A percentile compares a stretch with the other conserved stretches of the same genome.
Conservation (phyloP, 2,329 filamentous ascomycete species). For the Alternaria longipes region DNA sequence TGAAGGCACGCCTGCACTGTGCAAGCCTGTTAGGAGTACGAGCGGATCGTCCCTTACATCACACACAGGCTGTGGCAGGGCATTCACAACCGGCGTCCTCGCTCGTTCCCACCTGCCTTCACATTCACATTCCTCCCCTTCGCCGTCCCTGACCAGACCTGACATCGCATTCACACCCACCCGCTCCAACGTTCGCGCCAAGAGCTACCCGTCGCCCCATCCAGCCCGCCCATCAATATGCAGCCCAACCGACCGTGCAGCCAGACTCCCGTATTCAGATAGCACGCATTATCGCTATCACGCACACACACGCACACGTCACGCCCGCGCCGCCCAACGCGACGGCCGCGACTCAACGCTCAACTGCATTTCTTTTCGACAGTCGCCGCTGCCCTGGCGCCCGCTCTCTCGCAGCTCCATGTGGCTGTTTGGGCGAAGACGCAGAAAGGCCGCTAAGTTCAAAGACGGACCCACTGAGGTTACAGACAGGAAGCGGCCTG, state of each 20-base stretch:
- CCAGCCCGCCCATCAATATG: slow-evolving; percentile 21
- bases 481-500: slow-evolving; percentile 58
- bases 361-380: not conserved
- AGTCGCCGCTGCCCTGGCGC: slow-evolving; percentile 15
- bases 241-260: slow-evolving; percentile 29
- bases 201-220: slow-evolving; percentile 16
- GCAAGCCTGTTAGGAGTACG: slow-evolving; percentile 10
- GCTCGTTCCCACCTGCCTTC: slow-evolving; percentile 6
- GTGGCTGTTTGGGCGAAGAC: slow-evolving; percentile 85
- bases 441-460: slow-evolving; percentile 69
- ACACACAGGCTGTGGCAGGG: slow-evolving; percentile 9
- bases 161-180: not conserved
- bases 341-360: slow-evolving; percentile 17
- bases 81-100: slow-evolving; percentile 18
- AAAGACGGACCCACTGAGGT: slow-evolving; percentile 58
- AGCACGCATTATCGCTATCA: slow-evolving; percentile 24
- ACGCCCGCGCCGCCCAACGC: slow-evolving; percentile 23
- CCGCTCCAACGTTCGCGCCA: slow-evolving; percentile 8
- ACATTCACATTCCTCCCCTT: not conserved
- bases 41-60: slow-evolving; percentile 20
- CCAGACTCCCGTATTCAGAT: slow-evolving; percentile 25
- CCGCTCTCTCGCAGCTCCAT: slow-evolving; percentile 56
- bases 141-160: not conserved
- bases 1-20: not conserved
- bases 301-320: slow-evolving; percentile 20